Conservation (phyloP, 768 basidiomycete genomes). For the Termitomyces sp. region DNA sequence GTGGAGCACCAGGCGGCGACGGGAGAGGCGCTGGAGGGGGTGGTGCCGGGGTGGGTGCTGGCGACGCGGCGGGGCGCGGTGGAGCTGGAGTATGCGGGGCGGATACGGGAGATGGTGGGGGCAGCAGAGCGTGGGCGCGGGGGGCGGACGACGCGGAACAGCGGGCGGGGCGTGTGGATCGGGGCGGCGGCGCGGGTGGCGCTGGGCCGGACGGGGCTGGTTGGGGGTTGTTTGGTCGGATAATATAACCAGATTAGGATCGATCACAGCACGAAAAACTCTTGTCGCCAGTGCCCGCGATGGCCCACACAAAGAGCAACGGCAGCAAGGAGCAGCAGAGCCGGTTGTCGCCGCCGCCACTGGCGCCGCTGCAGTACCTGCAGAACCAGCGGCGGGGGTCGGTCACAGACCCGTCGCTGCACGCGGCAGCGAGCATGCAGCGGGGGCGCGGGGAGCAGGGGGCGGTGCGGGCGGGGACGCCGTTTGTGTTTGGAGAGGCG, state of each 20-base stretch:
- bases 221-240: conserved; percentile 21
- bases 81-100: conserved; percentile 67
- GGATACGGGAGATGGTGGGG: conserved; percentile 55
- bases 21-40: conserved; percentile 39
- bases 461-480: conserved; percentile 58
- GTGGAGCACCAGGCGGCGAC: conserved; percentile 38
- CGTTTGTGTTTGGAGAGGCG: conserved; percentile 69
- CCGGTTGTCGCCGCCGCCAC: conserved; percentile 50
- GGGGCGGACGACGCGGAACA: conserved; percentile 55
- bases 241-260: conserved; percentile 38
- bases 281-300: not conserved
- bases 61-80: conserved; percentile 39
- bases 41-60: conserved; percentile 37
- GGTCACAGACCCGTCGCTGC: conserved; percentile 77
- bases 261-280: conserved; percentile 12
- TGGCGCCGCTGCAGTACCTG: conserved; percentile 72
- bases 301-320: conserved; percentile 5
- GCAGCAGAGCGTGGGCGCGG: conserved; percentile 25
- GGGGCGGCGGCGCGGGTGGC: conserved; percentile 27
- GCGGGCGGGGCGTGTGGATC: too few relatives aligned
- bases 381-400: conserved; percentile 81
- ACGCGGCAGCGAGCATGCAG: conserved; percentile 43
- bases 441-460: too few relatives aligned
- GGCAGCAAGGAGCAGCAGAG: conserved; percentile 24
- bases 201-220: conserved; percentile 21